Evolutionary conservation across 2,329 filamentous ascomycete genomes (phyloP).

Genomic region (Cordyceps fumosorosea): DNA sequence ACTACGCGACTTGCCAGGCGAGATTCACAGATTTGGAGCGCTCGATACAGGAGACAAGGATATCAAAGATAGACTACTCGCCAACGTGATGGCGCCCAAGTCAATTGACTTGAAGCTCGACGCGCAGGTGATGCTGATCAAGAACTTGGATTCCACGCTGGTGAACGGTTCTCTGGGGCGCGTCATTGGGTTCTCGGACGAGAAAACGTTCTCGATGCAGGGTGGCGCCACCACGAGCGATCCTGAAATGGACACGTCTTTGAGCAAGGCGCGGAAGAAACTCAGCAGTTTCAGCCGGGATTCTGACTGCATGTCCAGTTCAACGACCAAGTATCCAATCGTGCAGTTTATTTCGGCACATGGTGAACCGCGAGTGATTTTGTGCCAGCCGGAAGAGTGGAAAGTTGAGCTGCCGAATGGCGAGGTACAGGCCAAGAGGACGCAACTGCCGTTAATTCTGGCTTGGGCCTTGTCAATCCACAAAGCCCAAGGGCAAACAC

Average conservation of each 20-base stretch:
- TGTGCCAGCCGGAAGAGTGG: constrained; percentile 86
- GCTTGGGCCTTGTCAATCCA: constrained; percentile 97
- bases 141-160: constrained; percentile 89
- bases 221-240: constrained; percentile 38
- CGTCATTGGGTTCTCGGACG: constrained; percentile 46
- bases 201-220: constrained; percentile 32
- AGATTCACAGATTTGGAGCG: constrained; percentile 62
- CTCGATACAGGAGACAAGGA: constrained; percentile 67
- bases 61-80: constrained; percentile 68
- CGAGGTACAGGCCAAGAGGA: constrained; percentile 82
- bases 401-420: constrained; percentile 96
- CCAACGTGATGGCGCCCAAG: constrained; percentile 90
- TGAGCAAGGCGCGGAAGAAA: constrained; percentile 47
- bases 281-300: constrained; percentile 44
- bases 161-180: constrained; percentile 93
- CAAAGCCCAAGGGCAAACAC: constrained; percentile 92
- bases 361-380: constrained; percentile 56
- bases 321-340: constrained; percentile 62
- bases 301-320: constrained; percentile 36
- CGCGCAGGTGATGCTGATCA: constrained; percentile 99
- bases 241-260: constrained; percentile 33
- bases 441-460: constrained; percentile 79
- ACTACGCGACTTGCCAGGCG: constrained; percentile 65
- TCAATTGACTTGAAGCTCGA: constrained; percentile 76
- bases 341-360: constrained; percentile 77